Percentiles rank a stretch among this genome's conserved stretches.
Conservation (phyloP, 495 filamentous ascomycete genomes). For the Hypoxylon fragiforme region DNA sequence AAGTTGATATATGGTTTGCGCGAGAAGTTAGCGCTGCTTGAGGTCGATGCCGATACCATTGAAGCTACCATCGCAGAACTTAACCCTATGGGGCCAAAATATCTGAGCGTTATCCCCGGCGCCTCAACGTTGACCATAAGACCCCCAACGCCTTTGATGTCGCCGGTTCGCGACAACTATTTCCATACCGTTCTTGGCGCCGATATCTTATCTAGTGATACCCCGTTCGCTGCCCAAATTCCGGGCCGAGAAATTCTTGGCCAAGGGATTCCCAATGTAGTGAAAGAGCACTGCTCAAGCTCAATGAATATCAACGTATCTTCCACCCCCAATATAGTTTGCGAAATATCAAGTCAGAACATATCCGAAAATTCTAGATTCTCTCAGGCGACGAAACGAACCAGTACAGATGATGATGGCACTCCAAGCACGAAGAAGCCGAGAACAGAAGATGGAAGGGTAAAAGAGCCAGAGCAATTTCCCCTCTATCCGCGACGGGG, state of each 20-base stretch:
- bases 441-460: constrained; percentile 22
- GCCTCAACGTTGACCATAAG: constrained; percentile 29
- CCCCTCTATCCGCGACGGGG: neutral
- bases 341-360: constrained; percentile 14
- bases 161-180: constrained; percentile 29
- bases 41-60: constrained; percentile 26
- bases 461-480: constrained; percentile 1
- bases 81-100: constrained; percentile 21
- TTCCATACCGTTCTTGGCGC: constrained; percentile 29
- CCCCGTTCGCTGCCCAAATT: constrained; percentile 1
- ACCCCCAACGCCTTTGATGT: constrained; percentile 19
- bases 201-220: constrained; percentile 4
- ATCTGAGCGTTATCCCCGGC: constrained; percentile 31
- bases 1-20: constrained; percentile 24
- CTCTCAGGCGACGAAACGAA: constrained; percentile 15
- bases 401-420: constrained; percentile 6
- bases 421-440: constrained; percentile 21
- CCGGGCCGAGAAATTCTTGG: constrained; percentile 7
- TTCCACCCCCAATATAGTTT: constrained; percentile 12
- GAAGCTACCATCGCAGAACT: constrained; percentile 30
- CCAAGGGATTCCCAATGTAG: neutral
- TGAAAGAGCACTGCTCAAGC: constrained; percentile 13
- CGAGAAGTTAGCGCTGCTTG: constrained; percentile 28
- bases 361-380: constrained; percentile 16
- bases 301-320: constrained; percentile 29